These are phyloP conservation scores for Sonneratia alba DNA, from an alignment of 345 rosid species.

Conservation along the genomic window DNA sequence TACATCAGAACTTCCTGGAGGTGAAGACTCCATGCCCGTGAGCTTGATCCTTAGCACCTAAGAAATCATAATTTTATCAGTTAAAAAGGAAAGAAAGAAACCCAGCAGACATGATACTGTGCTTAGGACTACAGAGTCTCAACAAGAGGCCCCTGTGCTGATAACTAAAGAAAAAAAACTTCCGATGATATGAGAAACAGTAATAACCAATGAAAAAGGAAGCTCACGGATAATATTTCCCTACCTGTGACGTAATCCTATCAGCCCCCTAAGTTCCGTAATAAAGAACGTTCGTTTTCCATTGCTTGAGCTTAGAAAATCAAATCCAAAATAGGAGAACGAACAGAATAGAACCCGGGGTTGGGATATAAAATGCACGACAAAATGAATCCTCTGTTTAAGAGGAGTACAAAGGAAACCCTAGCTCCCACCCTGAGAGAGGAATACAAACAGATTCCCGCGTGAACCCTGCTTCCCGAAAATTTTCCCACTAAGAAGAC, in stretches of 20 bases:
- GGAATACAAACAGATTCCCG: not conserved
- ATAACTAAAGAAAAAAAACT: not conserved
- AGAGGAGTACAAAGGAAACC: too few relatives aligned
- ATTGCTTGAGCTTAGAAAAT: not conserved
- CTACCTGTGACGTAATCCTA: not conserved
- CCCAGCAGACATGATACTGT: not conserved
- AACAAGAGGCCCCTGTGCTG: not conserved
- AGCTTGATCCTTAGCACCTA: slow-evolving; percentile 28
- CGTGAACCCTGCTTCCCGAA: not conserved
- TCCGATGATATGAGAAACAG: not conserved
- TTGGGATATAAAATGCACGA: too few relatives aligned
- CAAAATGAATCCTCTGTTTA: too few relatives aligned
- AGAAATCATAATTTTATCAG: not conserved
- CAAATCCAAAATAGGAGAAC: not conserved
- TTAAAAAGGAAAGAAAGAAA: too few relatives aligned
- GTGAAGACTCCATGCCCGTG: slow-evolving; percentile 25
- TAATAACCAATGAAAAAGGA: too few relatives aligned
- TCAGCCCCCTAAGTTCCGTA: not conserved
- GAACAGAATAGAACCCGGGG: not conserved
- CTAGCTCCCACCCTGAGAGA: too few relatives aligned
- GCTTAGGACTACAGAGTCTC: not conserved
- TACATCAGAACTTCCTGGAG: slow-evolving; percentile 26
- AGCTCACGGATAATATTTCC: not conserved
- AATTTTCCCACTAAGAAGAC: not conserved
- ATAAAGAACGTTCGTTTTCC: too few relatives aligned